Evolutionary conservation across 306 rosid genomes (phyloP).

Genomic region (Carpinus viminea): DNA sequence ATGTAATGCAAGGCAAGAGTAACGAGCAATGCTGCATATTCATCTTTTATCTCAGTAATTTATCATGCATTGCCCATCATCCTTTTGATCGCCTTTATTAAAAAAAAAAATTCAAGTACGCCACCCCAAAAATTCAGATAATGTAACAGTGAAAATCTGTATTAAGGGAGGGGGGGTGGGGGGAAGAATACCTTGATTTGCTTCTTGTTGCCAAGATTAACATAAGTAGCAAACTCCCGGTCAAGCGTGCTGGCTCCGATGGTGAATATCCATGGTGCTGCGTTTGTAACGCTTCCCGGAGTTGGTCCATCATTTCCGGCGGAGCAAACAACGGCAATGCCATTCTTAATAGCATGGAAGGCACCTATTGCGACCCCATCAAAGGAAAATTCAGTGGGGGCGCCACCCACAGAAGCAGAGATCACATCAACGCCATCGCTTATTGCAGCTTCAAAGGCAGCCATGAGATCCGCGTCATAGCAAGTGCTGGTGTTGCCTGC

Average conservation of each 20-base stretch:
- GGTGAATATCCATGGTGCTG: constrained; percentile 71
- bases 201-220: constrained; percentile 51
- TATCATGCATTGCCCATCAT: too few relatives aligned
- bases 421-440: constrained; percentile 68
- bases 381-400: neutral
- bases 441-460: constrained; percentile 71
- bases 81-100: too few relatives aligned
- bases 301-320: constrained; percentile 69
- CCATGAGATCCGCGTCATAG: constrained; percentile 55
- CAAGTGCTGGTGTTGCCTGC: constrained; percentile 26
- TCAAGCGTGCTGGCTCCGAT: constrained; percentile 81
- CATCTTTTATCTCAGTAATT: too few relatives aligned
- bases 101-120: too few relatives aligned
- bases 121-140: too few relatives aligned
- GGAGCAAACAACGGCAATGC: constrained; percentile 47
- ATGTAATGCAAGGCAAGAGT: too few relatives aligned
- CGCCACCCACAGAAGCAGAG: constrained; percentile 46
- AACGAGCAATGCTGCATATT: too few relatives aligned
- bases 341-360: constrained; percentile 54
- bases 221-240: constrained; percentile 38
- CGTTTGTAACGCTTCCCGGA: constrained; percentile 41
- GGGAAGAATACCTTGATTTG: constrained; percentile 39
- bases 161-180: too few relatives aligned
- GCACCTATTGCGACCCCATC: constrained; percentile 52
- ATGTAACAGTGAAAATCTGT: too few relatives aligned